phyloP scores from a whole-genome alignment of 768 basidiomycete genomes.

The Boletellus ananas region DNA sequence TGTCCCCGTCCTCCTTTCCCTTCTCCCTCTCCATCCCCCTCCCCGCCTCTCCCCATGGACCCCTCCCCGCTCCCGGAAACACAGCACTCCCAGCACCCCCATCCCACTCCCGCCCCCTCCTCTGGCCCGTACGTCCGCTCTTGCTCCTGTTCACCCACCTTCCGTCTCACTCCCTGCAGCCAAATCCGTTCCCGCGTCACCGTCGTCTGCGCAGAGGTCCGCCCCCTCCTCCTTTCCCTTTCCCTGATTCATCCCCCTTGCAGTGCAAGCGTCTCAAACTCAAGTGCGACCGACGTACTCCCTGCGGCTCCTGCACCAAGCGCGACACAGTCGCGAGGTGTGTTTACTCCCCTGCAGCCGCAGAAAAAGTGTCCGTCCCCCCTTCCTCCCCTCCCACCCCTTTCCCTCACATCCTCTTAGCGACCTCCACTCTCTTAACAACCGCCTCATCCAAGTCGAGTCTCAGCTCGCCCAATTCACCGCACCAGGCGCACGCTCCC shows the following conservation, averaged over 20 bases:
- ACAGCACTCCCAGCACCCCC: constrained; percentile 17
- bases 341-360: constrained; percentile 75
- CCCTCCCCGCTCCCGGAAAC: constrained; percentile 15
- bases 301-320: constrained; percentile 76
- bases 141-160: neutral
- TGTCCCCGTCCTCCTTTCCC: neutral
- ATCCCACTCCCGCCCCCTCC: constrained; percentile 15
- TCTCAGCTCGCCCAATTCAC: constrained; percentile 49
- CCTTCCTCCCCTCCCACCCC: neutral
- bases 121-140: constrained; percentile 31
- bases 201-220: constrained; percentile 77
- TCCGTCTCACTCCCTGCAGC: constrained; percentile 30
- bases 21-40: neutral
- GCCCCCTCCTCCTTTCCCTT: constrained; percentile 10
- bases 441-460: constrained; percentile 72
- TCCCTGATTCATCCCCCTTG: neutral
- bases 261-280: constrained; percentile 88
- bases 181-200: constrained; percentile 75
- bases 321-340: constrained; percentile 72
- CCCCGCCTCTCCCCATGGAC: constrained; percentile 13
- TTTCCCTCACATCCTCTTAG: constrained; percentile 30
- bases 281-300: constrained; percentile 76
- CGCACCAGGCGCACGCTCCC: constrained; percentile 27
- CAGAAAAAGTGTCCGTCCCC: constrained; percentile 73
- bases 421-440: constrained; percentile 80